These are phyloP conservation scores for Petunia hybrid DNA, from an alignment of 305 asterid genomes.

Conservation along the genomic window DNA sequence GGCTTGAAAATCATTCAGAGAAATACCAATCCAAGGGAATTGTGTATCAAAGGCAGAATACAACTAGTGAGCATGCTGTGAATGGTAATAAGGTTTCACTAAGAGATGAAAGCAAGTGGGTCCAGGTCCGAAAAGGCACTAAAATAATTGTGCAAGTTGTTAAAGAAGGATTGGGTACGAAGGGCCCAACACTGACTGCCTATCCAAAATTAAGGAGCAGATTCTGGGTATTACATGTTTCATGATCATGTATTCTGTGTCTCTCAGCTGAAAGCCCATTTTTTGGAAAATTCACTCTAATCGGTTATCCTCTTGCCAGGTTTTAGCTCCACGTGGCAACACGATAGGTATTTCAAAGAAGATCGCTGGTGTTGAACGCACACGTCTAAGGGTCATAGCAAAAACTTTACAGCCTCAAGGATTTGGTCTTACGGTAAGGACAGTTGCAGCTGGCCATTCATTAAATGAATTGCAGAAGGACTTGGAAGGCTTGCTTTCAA, in stretches of 20 bases:
- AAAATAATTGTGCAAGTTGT: conserved; percentile 95
- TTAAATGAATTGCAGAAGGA: conserved; percentile 88
- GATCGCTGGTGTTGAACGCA: conserved; percentile 89
- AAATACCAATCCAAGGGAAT: conserved; percentile 50
- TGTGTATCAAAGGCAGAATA: conserved; percentile 43
- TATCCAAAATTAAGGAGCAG: conserved; percentile 94
- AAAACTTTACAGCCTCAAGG: conserved; percentile 91
- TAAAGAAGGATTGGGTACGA: conserved; percentile 96
- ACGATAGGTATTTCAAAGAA: conserved; percentile 89
- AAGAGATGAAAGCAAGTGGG: conserved; percentile 65
- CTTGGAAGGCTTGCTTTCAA: conserved; percentile 81
- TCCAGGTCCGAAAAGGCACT: conserved; percentile 75
- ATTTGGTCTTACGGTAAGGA: conserved; percentile 90
- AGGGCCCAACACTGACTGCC: conserved; percentile 94
- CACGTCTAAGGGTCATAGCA: conserved; percentile 84
- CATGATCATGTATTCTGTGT: conserved; percentile 39
- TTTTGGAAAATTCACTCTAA: conserved; percentile 32
- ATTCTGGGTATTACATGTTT: conserved; percentile 81
- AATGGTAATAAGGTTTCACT: conserved; percentile 36
- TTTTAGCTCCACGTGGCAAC: conserved; percentile 69
- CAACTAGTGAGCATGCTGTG: conserved; percentile 39
- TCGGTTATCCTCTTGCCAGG: conserved; percentile 56
- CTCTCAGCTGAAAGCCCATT: conserved; percentile 42
- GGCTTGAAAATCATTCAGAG: conserved; percentile 46
- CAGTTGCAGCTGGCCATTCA: conserved; percentile 92